Conservation (phyloP, 208 protist species). For the Zelonia costaricensis region DNA sequence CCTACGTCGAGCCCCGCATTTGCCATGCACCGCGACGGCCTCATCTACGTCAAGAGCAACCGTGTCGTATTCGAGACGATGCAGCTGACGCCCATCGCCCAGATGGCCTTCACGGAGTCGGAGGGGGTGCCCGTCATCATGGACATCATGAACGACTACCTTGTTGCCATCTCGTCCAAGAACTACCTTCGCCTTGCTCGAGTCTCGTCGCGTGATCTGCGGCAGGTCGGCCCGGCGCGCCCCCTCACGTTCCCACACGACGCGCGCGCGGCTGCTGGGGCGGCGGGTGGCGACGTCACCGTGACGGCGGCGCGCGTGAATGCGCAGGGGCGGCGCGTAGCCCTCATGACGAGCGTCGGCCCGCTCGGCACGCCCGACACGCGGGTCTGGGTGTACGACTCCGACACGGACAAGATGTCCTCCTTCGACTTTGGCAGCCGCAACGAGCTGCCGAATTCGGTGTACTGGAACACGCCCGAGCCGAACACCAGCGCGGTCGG, state of each 20-base stretch:
- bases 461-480: conserved; percentile 91
- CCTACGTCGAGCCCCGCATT: conserved; percentile 73
- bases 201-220: conserved; percentile 69
- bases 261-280: not conserved
- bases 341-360: conserved; percentile 70
- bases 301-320: conserved; percentile 74
- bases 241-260: conserved; percentile 40
- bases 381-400: conserved; percentile 90
- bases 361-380: conserved; percentile 55
- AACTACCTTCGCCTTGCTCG: conserved; percentile 81
- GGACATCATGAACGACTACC: conserved; percentile 90
- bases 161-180: conserved; percentile 80
- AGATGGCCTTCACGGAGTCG: conserved; percentile 85
- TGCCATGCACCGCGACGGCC: conserved; percentile 78
- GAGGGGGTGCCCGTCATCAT: conserved; percentile 83
- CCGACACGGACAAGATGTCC: conserved; percentile 82
- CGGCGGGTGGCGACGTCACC: conserved; percentile 26
- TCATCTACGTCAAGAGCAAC: conserved; percentile 85
- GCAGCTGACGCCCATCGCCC: conserved; percentile 72
- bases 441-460: conserved; percentile 68
- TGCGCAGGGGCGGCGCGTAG: conserved; percentile 78
- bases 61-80: conserved; percentile 81
- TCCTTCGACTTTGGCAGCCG: conserved; percentile 78
- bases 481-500: conserved; percentile 83
- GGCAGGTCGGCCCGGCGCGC: conserved; percentile 66